These are phyloP conservation scores for Escallonia rubra DNA, from an alignment of 129 eudicot species.

Conservation along the genomic window DNA sequence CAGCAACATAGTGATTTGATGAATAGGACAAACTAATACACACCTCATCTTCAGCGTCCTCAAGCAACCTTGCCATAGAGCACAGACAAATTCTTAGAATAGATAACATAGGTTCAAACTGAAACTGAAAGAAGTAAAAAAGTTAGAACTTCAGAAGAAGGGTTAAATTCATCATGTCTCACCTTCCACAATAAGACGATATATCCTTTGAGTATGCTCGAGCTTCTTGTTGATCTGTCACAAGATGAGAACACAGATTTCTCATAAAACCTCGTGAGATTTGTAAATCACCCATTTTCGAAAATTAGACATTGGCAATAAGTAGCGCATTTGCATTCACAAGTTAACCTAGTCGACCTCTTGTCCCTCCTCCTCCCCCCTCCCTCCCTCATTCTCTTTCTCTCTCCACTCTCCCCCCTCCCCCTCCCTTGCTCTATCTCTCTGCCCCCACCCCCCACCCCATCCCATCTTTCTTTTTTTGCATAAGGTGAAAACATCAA, in stretches of 20 bases:
- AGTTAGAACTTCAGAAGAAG: conserved; percentile 2
- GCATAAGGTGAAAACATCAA: too few species aligned
- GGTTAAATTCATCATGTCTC: conserved; percentile 14
- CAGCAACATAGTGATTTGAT: too few species aligned
- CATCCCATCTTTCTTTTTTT: too few species aligned
- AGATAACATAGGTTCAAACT: background rate
- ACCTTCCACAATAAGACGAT: conserved; percentile 97
- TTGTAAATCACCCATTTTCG: background rate
- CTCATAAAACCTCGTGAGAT: background rate
- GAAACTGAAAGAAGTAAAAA: background rate
- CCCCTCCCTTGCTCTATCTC: too few species aligned
- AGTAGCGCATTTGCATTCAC: background rate
- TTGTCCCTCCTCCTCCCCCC: background rate
- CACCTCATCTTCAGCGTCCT: conserved; percentile 97
- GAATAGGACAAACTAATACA: too few species aligned
- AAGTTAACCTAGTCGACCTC: too few species aligned
- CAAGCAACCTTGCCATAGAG: conserved; percentile 67
- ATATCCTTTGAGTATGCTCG: conserved; percentile 89
- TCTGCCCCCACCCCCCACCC: too few species aligned
- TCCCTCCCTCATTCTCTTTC: background rate
- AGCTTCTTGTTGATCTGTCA: conserved; percentile 89
- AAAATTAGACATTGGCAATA: background rate
- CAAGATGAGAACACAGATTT: background rate
- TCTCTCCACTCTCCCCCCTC: too few species aligned
- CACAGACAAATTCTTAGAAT: conserved; percentile 2